Percentiles rank a stretch among this genome's conserved stretches.
Conservation (phyloP, 148 eudicot genomes). For the Salicornia ramosissima region DNA sequence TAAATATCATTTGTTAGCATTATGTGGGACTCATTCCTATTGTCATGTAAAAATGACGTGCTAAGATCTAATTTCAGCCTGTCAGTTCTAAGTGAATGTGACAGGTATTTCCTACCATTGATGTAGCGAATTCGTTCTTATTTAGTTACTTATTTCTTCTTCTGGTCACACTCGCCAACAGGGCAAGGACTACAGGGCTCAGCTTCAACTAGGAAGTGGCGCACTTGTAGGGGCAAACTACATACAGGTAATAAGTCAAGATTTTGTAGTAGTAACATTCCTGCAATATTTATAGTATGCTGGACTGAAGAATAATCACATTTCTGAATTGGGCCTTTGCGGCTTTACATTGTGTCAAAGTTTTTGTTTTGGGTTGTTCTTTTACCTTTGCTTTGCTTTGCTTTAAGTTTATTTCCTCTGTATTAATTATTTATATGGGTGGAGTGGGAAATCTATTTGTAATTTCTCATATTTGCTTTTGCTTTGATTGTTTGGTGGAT, state of each 20-base stretch:
- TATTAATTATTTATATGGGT: neutral
- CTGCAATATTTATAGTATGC: neutral
- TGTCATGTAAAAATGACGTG: too few relatives aligned
- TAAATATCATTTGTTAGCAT: too few relatives aligned
- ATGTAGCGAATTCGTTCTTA: neutral
- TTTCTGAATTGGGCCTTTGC: neutral
- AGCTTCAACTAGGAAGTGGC: constrained; percentile 84
- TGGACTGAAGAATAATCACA: neutral
- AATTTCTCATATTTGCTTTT: neutral
- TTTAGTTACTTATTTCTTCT: constrained; percentile 8
- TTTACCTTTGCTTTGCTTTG: neutral
- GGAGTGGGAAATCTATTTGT: neutral
- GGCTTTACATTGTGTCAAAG: neutral
- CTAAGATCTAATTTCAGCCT: too few relatives aligned
- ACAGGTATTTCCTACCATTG: too few relatives aligned
- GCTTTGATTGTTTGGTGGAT: constrained; percentile 18
- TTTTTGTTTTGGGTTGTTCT: neutral
- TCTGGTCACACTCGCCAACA: constrained; percentile 18
- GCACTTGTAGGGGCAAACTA: constrained; percentile 76
- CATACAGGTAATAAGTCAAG: constrained; percentile 62
- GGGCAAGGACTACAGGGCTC: constrained; percentile 85
- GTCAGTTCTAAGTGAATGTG: too few relatives aligned
- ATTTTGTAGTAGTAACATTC: neutral
- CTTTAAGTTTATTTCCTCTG: neutral
- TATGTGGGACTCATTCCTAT: too few relatives aligned